Evolutionary conservation across 2,329 filamentous ascomycete species (phyloP).

Genomic region (Trichophaea hybrida): DNA sequence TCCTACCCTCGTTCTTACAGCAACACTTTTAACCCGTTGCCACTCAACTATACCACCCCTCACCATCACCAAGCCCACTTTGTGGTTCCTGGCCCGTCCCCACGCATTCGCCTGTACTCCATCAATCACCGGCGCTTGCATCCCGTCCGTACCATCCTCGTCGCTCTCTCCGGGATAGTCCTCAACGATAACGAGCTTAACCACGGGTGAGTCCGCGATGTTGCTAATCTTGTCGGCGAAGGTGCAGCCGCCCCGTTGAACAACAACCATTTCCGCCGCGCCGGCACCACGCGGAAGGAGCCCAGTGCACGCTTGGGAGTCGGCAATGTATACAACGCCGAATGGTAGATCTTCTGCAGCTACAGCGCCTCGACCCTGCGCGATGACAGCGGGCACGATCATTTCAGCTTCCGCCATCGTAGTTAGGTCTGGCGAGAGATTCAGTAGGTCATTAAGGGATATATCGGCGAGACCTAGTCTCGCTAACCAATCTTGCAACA

Average conservation of each 20-base stretch:
- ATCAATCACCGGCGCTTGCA: conserved; percentile 59
- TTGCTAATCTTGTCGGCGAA: conserved; percentile 72
- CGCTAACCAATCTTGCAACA: neutral
- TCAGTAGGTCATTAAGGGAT: neutral
- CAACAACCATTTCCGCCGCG: conserved; percentile 59
- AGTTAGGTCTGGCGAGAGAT: conserved; percentile 23
- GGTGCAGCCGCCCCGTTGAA: conserved; percentile 68
- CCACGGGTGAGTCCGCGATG: conserved; percentile 48
- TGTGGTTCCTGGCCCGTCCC: conserved; percentile 54
- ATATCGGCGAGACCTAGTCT: neutral
- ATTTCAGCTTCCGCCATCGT: conserved; percentile 16
- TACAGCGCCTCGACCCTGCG: conserved; percentile 35
- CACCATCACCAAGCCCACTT: conserved; percentile 72
- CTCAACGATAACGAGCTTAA: conserved; percentile 74
- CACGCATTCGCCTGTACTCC: conserved; percentile 54
- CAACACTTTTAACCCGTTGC: conserved; percentile 49
- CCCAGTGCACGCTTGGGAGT: conserved; percentile 46
- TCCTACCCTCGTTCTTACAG: conserved; percentile 62
- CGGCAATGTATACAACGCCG: conserved; percentile 39
- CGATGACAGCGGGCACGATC: conserved; percentile 37
- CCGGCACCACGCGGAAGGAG: conserved; percentile 39
- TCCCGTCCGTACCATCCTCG: conserved; percentile 17
- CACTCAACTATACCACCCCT: conserved; percentile 44
- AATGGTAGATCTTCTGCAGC: conserved; percentile 32
- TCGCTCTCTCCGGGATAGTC: conserved; percentile 23